phyloP scores from a whole-genome alignment of 768 basidiomycete genomes.

The Podaxis rugospora region DNA sequence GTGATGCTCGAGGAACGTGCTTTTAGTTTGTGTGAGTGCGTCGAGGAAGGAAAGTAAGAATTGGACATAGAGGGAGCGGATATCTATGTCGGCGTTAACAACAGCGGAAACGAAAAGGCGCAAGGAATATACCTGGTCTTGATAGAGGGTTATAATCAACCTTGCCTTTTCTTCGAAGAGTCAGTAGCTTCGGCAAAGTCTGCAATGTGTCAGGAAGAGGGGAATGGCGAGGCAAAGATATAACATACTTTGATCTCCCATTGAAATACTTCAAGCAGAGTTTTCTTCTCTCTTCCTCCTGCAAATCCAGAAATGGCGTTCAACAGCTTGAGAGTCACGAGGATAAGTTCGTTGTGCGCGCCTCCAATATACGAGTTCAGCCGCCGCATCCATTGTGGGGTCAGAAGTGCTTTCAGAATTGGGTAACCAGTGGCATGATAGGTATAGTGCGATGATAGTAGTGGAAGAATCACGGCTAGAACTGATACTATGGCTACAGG shows the following conservation, averaged over 20 bases:
- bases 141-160: slow-evolving; percentile 36
- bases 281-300: slow-evolving; percentile 59
- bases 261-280: slow-evolving; percentile 62
- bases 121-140: slow-evolving; percentile 48
- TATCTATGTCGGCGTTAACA: slow-evolving; percentile 44
- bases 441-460: slow-evolving; percentile 66
- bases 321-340: slow-evolving; percentile 63
- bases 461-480: slow-evolving; percentile 53
- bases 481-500: slow-evolving; percentile 28
- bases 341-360: slow-evolving; percentile 58
- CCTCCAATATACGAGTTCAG: slow-evolving; percentile 62
- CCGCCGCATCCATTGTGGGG: slow-evolving; percentile 47
- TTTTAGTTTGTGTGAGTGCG: slow-evolving; percentile 48
- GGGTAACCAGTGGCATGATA: slow-evolving; percentile 60
- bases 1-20: slow-evolving; percentile 66
- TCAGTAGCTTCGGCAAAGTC: slow-evolving; percentile 62
- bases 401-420: slow-evolving; percentile 57
- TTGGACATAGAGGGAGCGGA: slow-evolving; percentile 69
- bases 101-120: background rate
- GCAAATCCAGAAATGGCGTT: slow-evolving; percentile 58
- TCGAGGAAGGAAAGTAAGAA: slow-evolving; percentile 74
- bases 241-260: slow-evolving; percentile 72
- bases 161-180: slow-evolving; percentile 65
- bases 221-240: background rate
- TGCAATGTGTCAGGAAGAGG: slow-evolving; percentile 22